Base-by-base conservation (phyloP, 345 rosid species). In the Citrus mangshanensis region DNA sequence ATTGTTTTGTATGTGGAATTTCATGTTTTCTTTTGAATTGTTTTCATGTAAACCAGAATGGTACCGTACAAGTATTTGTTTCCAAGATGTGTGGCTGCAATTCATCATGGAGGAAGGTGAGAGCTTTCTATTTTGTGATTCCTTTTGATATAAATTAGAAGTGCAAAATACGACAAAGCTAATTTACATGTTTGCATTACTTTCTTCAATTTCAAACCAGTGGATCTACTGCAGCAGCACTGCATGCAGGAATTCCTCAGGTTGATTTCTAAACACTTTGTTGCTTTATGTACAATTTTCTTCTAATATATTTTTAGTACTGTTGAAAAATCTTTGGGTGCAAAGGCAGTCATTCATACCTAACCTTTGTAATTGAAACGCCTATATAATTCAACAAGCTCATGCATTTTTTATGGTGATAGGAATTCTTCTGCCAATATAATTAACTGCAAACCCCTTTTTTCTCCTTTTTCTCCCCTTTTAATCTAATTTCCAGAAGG, bases 101-200 rank as follows among this genome's bases (percentile, higher is more conserved):
- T 95, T 83, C 98, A 95, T 88, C 98, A 95, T 62, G 98, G 98
- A 25, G 98, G 98, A 83, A 95, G 98, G 79, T 80, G 85, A 32
- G 81, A 71, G 1, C 18, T 25, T 56, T 68, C 12, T 61, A 32
- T 64, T 70, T 65, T 5, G 24, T 68, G 40, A 61, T 73, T 16
- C 62, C 7, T 80, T 81, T 28, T 68, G 12, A 79, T 55, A 30
- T 63, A 69, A 76, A 72, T 67, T 69, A 58, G 32, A 25, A 6
- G 13, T 16, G 56, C 61, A 22, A 40, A 18, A 60, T 24, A 60
- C 4, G 28, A 16, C 3, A 60, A 55, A 51, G 73, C 78, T 85
- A 69, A 85, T 76, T 49, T 58, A 32, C 66, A 34, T 38, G 49
- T 66, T 81, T 51, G 63, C 63, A 10, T 82, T 71, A 37, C 60